Evolutionary conservation across 106 monocot genomes (phyloP), one percentile per base, ranked within the genome.

Genomic region (Platanthera zijinensis): DNA sequence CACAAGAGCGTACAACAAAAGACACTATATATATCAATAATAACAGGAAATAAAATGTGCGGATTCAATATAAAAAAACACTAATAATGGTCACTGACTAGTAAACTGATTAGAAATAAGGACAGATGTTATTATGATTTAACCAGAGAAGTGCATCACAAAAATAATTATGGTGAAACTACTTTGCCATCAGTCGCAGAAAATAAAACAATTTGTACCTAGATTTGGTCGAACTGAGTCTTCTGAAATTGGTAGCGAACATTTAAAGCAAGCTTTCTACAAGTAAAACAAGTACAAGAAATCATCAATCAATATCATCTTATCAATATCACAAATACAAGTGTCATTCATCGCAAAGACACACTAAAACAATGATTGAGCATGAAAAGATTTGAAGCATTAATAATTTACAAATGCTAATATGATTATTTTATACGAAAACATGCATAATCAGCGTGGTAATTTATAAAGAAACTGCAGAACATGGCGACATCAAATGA

Each of bases 201-300:
- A 4, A 68, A 22, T 5, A 67, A 56, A 63, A 48, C 52, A 71
- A 14, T 14, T 8, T 75, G 54, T 88, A 95, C 95, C 83, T 47
- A 95, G 80, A 82, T 95, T 95, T 74, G 92, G 92, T 76, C 90
- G 90, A 57, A 87, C 56, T 15, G 77, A 80, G 32, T 86, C 82
- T 74, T 90, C 90, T 75, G 92, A 86, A 88, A 90, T 48, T 75
- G 92, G 85, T 14, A 78, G 81, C 39, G 78, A 72, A 78, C 95
- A 95, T 82, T 82, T 90, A 32, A 67, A 81, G 83, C 95, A 95
- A 82, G 82, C 66, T 88, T 87, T 92, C 95, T 95, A 83, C 85
- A 87, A 48, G 78, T 72, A 51, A 13, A 51, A 21, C 69, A 74
- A 0, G 18, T 54, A 76, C 50, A 80, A 76, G 32, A 57, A 54